A percentile compares a stretch with the other conserved stretches of the same genome.
Evolutionary conservation across 352 stramenopile genomes (phyloP).

Genomic region (Elongisporangium senticosum): DNA sequence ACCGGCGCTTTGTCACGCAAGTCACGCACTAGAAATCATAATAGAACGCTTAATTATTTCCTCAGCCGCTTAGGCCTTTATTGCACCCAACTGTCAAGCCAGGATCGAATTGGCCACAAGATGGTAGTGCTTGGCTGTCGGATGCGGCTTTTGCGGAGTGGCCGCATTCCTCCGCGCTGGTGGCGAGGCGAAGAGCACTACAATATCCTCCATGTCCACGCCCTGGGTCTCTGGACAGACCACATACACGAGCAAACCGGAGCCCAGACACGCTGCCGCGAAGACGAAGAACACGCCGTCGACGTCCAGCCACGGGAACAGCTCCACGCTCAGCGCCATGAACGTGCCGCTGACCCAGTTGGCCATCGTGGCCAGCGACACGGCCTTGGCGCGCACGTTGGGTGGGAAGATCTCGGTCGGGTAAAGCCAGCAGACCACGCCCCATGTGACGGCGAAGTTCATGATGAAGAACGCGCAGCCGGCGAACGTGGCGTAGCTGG

Average conservation of each 20-base stretch:
- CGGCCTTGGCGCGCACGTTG: conserved; percentile 15
- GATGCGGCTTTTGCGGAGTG: no score
- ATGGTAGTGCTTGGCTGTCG: not conserved
- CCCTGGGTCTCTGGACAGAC: conserved; percentile 12
- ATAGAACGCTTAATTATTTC: not conserved
- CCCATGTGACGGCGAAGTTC: conserved; percentile 22
- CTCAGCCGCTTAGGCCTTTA: no score
- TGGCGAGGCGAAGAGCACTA: conserved; percentile 3
- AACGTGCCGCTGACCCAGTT: conserved; percentile 13
- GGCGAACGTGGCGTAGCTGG: conserved; percentile 18
- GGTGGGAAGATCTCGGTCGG: conserved; percentile 19
- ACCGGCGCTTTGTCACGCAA: not conserved
- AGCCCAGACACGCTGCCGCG: conserved; percentile 16
- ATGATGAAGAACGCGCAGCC: conserved; percentile 12
- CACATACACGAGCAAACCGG: conserved; percentile 9
- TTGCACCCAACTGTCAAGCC: no score
- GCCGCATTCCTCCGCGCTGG: no score
- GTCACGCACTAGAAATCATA: not conserved
- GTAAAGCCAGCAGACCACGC: conserved; percentile 21
- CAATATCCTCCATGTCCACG: conserved; percentile 12
- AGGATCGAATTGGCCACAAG: not conserved
- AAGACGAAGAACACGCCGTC: conserved; percentile 29
- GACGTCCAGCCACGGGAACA: conserved; percentile 14
- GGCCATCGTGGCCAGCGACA: conserved; percentile 15
- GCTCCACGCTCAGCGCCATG: conserved; percentile 13